Evolutionary conservation across 345 rosid species (phyloP).

Genomic region (Eucalyptus tenuipes): DNA sequence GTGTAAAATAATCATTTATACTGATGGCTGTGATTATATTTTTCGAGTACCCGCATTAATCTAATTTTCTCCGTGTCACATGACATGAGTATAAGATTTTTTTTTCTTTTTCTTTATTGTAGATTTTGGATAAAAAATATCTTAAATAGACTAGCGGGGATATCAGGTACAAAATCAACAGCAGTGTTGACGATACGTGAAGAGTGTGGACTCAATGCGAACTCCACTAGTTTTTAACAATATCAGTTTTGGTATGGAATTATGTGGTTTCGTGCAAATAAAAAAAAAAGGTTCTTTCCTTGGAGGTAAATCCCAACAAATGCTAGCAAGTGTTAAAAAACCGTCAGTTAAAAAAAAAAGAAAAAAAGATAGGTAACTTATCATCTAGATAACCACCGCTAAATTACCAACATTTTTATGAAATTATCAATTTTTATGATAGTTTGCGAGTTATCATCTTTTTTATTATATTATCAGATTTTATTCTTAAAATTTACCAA

Average conservation of each 20-base stretch:
- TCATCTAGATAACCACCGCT: fast-evolving
- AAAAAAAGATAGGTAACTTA: neutral
- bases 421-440: neutral
- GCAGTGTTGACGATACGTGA: neutral
- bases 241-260: neutral
- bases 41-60: neutral
- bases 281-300: neutral
- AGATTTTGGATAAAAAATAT: neutral
- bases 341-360: neutral
- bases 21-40: neutral
- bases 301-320: neutral
- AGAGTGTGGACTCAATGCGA: neutral
- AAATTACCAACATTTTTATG: neutral
- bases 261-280: neutral
- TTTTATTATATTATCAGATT: no score
- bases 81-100: neutral
- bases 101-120: no score
- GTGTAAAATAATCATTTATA: neutral
- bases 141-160: neutral
- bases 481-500: no score
- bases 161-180: neutral
- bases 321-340: neutral
- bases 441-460: neutral
- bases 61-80: neutral
- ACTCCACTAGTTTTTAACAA: neutral